Evolutionary conservation across 257 asterid species (phyloP).

Genomic region (Schizonepeta tenuifolia): DNA sequence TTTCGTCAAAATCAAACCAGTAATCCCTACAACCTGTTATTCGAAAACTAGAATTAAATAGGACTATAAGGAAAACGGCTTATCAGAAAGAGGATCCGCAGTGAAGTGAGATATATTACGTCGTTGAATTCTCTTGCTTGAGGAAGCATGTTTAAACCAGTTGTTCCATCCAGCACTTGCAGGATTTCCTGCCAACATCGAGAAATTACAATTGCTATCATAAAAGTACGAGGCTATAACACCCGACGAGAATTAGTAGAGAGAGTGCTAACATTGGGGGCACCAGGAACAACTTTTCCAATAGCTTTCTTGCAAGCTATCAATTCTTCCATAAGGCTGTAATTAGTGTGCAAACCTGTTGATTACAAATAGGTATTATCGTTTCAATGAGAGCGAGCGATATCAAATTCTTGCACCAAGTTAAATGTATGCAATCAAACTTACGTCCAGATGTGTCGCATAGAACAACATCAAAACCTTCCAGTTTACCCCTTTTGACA

Average conservation of each 20-base stretch:
- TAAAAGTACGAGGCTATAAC: background rate
- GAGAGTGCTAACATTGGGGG: constrained; percentile 75
- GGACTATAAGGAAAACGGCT: background rate
- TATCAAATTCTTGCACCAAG: constrained; percentile 7
- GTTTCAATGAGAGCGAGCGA: background rate
- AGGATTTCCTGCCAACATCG: constrained; percentile 71
- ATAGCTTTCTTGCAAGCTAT: constrained; percentile 83
- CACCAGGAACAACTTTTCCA: constrained; percentile 74
- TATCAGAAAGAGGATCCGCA: background rate
- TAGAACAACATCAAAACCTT: constrained; percentile 78
- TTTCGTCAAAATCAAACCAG: constrained; percentile 95
- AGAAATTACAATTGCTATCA: background rate
- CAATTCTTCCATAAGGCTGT: constrained; percentile 96
- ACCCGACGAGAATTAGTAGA: constrained; percentile 1
- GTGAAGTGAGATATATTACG: constrained; percentile 45
- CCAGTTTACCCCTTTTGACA: constrained; percentile 77
- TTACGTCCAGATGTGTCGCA: constrained; percentile 99
- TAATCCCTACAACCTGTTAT: constrained; percentile 85
- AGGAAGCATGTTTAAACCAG: constrained; percentile 97
- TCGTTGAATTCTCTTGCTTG: constrained; percentile 99
- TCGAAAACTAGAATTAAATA: background rate
- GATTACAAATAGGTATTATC: constrained; percentile 20
- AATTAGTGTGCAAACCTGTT: constrained; percentile 92
- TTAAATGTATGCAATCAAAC: constrained; percentile 33
- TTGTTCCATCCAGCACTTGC: constrained; percentile 92